Conservation (phyloP, 2,329 filamentous ascomycete genomes). For the Ophiocordyceps sinensis region DNA sequence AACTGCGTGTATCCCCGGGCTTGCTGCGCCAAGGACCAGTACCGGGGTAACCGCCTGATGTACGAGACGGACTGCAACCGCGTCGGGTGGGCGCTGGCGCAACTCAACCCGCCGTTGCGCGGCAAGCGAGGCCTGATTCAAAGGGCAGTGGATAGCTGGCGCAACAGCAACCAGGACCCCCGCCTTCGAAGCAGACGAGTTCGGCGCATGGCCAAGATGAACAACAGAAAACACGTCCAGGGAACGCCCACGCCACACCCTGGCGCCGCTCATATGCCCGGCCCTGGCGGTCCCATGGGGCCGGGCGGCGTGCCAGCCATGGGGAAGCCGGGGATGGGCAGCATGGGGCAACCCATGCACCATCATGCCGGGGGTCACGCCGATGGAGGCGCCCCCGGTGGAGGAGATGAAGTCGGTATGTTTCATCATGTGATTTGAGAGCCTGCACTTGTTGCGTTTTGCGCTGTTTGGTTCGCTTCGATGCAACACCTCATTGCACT, state of each 20-base stretch:
- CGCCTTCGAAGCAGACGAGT: constrained; percentile 82
- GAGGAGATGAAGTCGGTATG: constrained; percentile 90
- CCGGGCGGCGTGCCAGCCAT: constrained; percentile 38
- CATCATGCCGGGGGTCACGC: constrained; percentile 32
- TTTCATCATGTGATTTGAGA: constrained; percentile 70
- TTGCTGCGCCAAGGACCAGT: constrained; percentile 89
- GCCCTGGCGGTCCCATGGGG: constrained; percentile 50
- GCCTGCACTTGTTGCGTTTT: constrained; percentile 25
- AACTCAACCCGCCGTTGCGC: constrained; percentile 78
- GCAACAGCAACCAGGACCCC: constrained; percentile 96
- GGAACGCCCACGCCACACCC: constrained; percentile 42
- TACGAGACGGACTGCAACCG: constrained; percentile 99
- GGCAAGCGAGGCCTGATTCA: constrained; percentile 95
- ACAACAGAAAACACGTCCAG: constrained; percentile 62
- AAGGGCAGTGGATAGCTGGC: constrained; percentile 93
- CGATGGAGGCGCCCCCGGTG: constrained; percentile 46
- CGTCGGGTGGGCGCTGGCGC: constrained; percentile 96
- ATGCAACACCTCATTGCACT: constrained; percentile 6
- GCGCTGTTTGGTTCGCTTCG: constrained; percentile 10
- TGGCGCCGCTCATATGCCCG: constrained; percentile 47
- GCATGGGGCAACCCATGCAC: constrained; percentile 54
- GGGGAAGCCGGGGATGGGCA: constrained; percentile 51
- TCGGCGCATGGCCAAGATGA: constrained; percentile 91
- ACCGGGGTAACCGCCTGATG: constrained; percentile 85
- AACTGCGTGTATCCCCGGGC: constrained; percentile 97